Evolutionary conservation across 345 rosid genomes (phyloP).

Genomic region (Populus ilicifolia): DNA sequence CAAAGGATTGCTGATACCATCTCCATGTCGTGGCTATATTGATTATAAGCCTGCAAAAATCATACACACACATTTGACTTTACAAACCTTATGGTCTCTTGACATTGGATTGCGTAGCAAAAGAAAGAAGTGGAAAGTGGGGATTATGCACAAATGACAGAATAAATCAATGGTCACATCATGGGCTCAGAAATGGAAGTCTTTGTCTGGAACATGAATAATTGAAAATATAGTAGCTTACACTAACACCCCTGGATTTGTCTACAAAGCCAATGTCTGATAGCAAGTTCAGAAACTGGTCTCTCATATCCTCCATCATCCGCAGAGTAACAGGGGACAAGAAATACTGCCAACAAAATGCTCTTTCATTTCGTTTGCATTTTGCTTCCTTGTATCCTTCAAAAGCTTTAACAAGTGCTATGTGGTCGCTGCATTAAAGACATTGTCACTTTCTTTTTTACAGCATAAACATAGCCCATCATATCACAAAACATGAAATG

Average conservation of each 20-base stretch:
- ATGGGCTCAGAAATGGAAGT: neutral
- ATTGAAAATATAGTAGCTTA: constrained; percentile 38
- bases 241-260: constrained; percentile 71
- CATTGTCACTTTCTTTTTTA: neutral
- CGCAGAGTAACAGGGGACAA: constrained; percentile 73
- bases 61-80: neutral
- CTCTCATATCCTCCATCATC: constrained; percentile 97
- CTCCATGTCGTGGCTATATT: constrained; percentile 75
- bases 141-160: neutral
- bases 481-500: neutral
- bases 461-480: neutral
- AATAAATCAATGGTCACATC: neutral
- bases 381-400: constrained; percentile 82
- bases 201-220: neutral
- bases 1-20: constrained; percentile 82
- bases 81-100: neutral
- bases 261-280: constrained; percentile 89
- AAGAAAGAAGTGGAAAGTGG: too few relatives aligned
- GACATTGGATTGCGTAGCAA: too few relatives aligned
- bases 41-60: constrained; percentile 70
- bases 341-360: constrained; percentile 84
- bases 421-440: constrained; percentile 77
- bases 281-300: constrained; percentile 76
- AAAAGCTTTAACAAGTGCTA: constrained; percentile 89
- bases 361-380: constrained; percentile 53